Percentiles rank a stretch among this genome's conserved stretches.
These are phyloP conservation scores for Termitomyces sp. DNA, from an alignment of 768 basidiomycete genomes.

Conservation along the genomic window DNA sequence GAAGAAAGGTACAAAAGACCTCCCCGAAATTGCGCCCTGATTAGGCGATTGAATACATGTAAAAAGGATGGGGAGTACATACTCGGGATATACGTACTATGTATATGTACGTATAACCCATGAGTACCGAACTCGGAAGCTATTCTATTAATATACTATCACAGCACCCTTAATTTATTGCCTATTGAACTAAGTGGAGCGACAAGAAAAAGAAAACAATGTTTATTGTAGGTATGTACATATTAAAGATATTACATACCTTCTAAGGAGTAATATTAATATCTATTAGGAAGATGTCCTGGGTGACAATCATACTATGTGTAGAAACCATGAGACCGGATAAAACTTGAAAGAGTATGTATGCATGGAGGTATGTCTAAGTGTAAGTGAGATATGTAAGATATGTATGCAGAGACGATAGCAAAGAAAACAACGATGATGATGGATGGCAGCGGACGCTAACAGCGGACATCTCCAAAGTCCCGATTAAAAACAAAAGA, in stretches of 20 bases:
- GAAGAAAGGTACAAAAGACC: background rate
- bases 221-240: conserved; percentile 13
- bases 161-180: no score
- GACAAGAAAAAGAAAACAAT: conserved; percentile 4
- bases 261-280: conserved; percentile 23
- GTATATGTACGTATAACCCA: no score
- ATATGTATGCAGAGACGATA: conserved; percentile 23
- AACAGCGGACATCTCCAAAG: conserved; percentile 19
- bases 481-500: conserved; percentile 16
- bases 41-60: no score
- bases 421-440: conserved; percentile 15
- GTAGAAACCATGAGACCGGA: conserved; percentile 15
- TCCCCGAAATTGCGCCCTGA: background rate
- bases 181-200: no score
- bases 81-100: no score
- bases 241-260: conserved; percentile 17
- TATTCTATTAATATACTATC: no score
- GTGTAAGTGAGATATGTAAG: conserved; percentile 19
- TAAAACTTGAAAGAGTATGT: background rate
- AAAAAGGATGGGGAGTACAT: no score
- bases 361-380: conserved; percentile 22
- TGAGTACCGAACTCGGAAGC: no score
- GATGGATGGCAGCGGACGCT: conserved; percentile 14
- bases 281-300: conserved; percentile 22
- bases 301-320: conserved; percentile 11